Conservation (phyloP, 345 rosid genomes). For the Ceriops zippeliana region DNA sequence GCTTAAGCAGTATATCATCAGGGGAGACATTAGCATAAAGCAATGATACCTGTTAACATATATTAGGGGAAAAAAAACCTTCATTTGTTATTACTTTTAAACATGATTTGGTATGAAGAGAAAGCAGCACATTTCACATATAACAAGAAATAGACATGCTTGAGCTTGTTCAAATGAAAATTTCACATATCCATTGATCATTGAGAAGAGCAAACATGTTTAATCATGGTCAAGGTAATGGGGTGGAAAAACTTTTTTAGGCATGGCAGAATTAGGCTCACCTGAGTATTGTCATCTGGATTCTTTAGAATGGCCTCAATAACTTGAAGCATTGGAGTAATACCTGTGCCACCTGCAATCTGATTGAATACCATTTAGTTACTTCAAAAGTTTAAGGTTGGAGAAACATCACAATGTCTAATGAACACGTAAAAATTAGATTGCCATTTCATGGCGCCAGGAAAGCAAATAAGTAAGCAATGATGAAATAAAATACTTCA, state of each 20-base stretch:
- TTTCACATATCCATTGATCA: not conserved
- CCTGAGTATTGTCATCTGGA: conserved; percentile 91
- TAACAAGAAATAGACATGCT: not conserved
- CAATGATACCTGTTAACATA: conserved; percentile 57
- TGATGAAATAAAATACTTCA: not conserved
- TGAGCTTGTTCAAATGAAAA: not conserved
- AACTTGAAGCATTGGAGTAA: conserved; percentile 96
- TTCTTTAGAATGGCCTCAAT: conserved; percentile 86
- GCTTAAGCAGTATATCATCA: conserved; percentile 85
- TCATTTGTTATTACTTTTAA: not conserved
- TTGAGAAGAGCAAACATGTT: not conserved
- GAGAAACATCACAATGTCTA: not conserved
- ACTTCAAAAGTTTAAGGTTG: not conserved
- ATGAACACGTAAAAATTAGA: not conserved
- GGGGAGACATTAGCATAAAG: conserved; percentile 89
- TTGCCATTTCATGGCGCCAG: not conserved
- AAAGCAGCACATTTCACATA: not conserved
- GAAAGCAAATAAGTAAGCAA: not conserved
- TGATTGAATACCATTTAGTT: conserved; percentile 23
- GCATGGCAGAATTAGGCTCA: conserved; percentile 13
- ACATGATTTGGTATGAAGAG: no score
- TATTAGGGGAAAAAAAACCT: not conserved
- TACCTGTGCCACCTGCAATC: conserved; percentile 97
- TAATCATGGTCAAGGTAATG: not conserved
- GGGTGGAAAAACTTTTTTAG: not conserved